Base-by-base conservation (phyloP, 345 rosid genomes). In the Limnanthes douglasii region DNA sequence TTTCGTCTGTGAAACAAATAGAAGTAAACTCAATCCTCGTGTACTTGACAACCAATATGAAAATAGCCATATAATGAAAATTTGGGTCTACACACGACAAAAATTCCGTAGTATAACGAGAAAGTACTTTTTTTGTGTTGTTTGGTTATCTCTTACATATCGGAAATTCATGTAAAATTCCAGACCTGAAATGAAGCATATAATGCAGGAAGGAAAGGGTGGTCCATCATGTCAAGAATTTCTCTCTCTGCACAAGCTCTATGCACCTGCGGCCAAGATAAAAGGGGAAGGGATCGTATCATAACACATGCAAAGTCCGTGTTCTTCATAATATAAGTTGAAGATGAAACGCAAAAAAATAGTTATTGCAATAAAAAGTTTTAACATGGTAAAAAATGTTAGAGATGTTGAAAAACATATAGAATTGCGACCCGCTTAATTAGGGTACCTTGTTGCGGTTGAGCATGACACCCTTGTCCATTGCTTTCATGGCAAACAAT, bases 211-310 rank as follows among this genome's bases (percentile, higher is more conserved):
- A 88, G 90, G 49, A 88, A 88, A 56, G 97, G 95, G 53, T 88
- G 97, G 64, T 88, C 97, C 66, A 88, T 70, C 73, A 73, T 60
- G 50, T 88, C 93, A 0, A 88, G 95, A 47, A 88, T 83, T 41
- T 83, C 90, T 40, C 97, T 64, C 62, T 88, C 97, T 42, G 97
- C 86, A 45, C 95, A 76, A 33, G 95, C 97, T 64, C 97, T 83
- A 48, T 88, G 97, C 3, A 88, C 97, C 97, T 88, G 61, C 19
- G 24, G 17, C 35, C 46, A 31, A 48, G 29, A n/a, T n/a, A n/a
- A n/a, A n/a, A n/a, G n/a, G n/a, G n/a, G n/a, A n/a, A n/a, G n/a
- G n/a, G n/a, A n/a, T n/a, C n/a, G n/a, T n/a, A n/a, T n/a, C n/a
- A n/a, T n/a, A n/a, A n/a, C n/a, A n/a, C n/a, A n/a, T n/a, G n/a